A percentile compares a stretch with the other conserved stretches of the same genome.
Evolutionary conservation across 345 rosid genomes (phyloP).

Genomic region (Eucalyptus erythrocorys): DNA sequence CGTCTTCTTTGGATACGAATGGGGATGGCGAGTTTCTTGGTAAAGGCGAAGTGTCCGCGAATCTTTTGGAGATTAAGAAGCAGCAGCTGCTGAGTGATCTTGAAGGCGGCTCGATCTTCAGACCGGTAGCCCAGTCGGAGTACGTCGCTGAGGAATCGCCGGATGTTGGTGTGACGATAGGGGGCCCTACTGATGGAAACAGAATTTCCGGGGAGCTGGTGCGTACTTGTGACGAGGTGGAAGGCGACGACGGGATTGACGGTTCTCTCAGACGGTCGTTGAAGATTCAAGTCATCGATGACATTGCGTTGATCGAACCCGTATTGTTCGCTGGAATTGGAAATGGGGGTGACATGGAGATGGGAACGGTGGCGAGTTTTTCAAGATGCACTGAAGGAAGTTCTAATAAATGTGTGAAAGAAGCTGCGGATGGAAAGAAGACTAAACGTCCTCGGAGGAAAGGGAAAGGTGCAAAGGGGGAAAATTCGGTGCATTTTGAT

Average conservation of each 20-base stretch:
- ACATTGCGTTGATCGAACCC: constrained; percentile 56
- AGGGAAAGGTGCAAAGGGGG: constrained; percentile 11
- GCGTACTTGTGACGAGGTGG: neutral
- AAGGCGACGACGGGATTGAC: constrained; percentile 8
- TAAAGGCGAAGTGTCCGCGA: neutral
- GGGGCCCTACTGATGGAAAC: neutral
- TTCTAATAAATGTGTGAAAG: neutral
- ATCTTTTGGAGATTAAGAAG: constrained; percentile 53
- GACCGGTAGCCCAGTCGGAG: neutral
- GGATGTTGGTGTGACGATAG: constrained; percentile 4
- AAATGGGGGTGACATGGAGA: constrained; percentile 13
- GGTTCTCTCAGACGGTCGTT: constrained; percentile 23
- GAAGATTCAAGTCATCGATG: constrained; percentile 58
- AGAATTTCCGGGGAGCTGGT: neutral
- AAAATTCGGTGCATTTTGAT: constrained; percentile 4
- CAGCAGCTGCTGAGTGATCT: constrained; percentile 39
- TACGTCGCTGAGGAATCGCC: neutral
- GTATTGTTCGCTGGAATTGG: constrained; percentile 12
- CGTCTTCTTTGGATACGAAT: neutral
- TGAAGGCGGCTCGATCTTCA: constrained; percentile 11
- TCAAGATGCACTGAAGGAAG: neutral
- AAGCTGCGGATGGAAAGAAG: constrained; percentile 29
- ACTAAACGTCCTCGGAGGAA: constrained; percentile 19
- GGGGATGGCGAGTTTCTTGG: neutral
- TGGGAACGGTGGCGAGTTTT: neutral